Percentiles rank a stretch among this genome's conserved stretches.
Evolutionary conservation across 306 rosid species (phyloP).

Genomic region (Trifolium dubium): DNA sequence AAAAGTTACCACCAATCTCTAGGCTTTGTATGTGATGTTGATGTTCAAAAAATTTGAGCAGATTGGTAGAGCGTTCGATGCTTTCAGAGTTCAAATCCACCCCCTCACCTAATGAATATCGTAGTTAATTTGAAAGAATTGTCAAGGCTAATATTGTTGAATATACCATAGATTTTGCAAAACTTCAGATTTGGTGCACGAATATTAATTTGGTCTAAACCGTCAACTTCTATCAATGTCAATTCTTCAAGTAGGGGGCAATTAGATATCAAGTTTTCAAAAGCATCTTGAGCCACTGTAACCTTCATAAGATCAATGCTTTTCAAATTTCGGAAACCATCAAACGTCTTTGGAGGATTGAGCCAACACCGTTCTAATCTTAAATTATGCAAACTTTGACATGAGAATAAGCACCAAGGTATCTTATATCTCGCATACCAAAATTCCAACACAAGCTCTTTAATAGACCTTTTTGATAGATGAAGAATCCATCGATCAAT

Average conservation of each 20-base stretch:
- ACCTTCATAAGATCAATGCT: neutral
- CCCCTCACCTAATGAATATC: neutral
- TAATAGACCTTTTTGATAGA: neutral
- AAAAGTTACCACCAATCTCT: too few species aligned
- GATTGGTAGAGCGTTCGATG: too few species aligned
- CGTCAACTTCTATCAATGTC: neutral
- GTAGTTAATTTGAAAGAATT: neutral
- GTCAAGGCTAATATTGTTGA: neutral
- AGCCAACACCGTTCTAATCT: neutral
- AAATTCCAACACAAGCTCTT: neutral
- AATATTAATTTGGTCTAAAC: neutral
- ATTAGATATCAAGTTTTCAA: neutral
- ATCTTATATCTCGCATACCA: neutral
- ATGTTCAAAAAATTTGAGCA: too few species aligned
- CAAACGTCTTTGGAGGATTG: neutral
- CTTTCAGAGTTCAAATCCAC: neutral
- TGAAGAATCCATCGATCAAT: neutral
- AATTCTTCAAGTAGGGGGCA: neutral
- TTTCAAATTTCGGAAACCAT: neutral
- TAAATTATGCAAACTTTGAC: neutral
- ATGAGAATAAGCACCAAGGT: neutral
- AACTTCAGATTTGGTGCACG: neutral
- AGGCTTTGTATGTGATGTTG: too few species aligned
- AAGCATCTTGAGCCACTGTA: neutral
- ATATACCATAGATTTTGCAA: neutral